These are phyloP conservation scores for Wallacemonas sp. DNA, from an alignment of 208 protist species.

Conservation along the genomic window DNA sequence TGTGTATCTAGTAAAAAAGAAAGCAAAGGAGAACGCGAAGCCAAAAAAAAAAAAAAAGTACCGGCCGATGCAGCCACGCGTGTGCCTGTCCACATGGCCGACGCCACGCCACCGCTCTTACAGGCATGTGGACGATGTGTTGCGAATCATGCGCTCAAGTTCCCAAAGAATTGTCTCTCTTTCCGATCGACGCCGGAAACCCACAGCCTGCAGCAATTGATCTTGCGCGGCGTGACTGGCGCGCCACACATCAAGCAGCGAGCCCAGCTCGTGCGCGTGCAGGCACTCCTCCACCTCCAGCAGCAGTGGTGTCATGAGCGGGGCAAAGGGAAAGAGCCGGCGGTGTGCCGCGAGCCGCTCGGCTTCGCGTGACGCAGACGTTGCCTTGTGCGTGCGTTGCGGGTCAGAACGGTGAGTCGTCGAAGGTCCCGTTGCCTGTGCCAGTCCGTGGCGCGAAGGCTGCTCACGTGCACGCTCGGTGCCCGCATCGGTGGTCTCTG, in stretches of 20 bases:
- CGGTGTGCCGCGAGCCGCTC: not conserved
- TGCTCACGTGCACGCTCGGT: too few relatives aligned
- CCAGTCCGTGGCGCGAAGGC: too few relatives aligned
- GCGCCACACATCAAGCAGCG: conserved; percentile 32
- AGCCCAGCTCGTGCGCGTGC: conserved; percentile 23
- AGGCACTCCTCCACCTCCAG: conserved; percentile 36
- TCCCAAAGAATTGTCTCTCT: conserved; percentile 37
- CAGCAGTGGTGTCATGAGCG: conserved; percentile 38
- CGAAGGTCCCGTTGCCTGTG: not conserved
- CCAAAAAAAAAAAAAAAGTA: not conserved
- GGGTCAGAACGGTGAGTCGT: not conserved
- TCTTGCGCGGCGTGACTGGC: conserved; percentile 22
- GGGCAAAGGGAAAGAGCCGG: conserved; percentile 20
- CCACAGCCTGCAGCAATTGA: conserved; percentile 22
- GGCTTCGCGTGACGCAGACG: not conserved
- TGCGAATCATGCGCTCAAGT: conserved; percentile 31
- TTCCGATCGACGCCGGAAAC: conserved; percentile 28
- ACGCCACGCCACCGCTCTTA: too few relatives aligned
- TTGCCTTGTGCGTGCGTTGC: not conserved
- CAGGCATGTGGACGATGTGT: conserved; percentile 30
- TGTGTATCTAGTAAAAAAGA: conserved; percentile 3
- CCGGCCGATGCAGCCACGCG: conserved; percentile 2
- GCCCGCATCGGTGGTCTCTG: too few relatives aligned
- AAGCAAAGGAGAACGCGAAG: conserved; percentile 14
- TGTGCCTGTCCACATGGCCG: too few relatives aligned